Evolutionary conservation across 345 rosid species (phyloP).

Genomic region (Passiflora organensis): DNA sequence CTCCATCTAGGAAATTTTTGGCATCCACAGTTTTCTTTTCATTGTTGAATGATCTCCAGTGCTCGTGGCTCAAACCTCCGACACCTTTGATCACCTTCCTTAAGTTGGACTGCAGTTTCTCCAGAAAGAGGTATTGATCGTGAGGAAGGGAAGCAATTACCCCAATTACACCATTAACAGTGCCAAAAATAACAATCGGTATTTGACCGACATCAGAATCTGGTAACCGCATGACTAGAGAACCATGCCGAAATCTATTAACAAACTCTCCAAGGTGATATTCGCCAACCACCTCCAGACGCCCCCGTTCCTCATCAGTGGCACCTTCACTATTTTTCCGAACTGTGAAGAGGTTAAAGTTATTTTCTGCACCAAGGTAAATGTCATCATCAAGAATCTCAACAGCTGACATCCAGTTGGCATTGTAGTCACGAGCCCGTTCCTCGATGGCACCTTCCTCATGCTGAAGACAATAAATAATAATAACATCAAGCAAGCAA

Average conservation of each 20-base stretch:
- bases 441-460: conserved; percentile 91
- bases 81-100: conserved; percentile 89
- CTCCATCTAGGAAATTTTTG: conserved; percentile 75
- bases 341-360: conserved; percentile 73
- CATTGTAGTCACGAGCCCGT: conserved; percentile 81
- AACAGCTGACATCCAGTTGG: conserved; percentile 91
- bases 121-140: conserved; percentile 65
- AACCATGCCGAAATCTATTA: conserved; percentile 86
- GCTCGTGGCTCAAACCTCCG: conserved; percentile 90
- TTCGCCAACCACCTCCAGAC: conserved; percentile 86
- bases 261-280: conserved; percentile 92
- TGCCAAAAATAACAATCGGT: conserved; percentile 79
- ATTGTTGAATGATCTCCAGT: conserved; percentile 87
- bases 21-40: conserved; percentile 85
- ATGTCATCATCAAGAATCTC: conserved; percentile 85
- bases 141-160: conserved; percentile 88
- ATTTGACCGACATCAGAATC: conserved; percentile 88
- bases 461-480: conserved; percentile 42
- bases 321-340: conserved; percentile 86
- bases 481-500: no score
- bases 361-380: conserved; percentile 80
- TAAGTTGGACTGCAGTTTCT: conserved; percentile 71
- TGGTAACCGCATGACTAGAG: conserved; percentile 86
- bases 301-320: conserved; percentile 77
- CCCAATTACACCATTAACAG: conserved; percentile 83